Evolutionary conservation across 2,329 filamentous ascomycete genomes (phyloP), one percentile per base, ranked within the genome.

Genomic region (Amesomyces nigricolor): DNA sequence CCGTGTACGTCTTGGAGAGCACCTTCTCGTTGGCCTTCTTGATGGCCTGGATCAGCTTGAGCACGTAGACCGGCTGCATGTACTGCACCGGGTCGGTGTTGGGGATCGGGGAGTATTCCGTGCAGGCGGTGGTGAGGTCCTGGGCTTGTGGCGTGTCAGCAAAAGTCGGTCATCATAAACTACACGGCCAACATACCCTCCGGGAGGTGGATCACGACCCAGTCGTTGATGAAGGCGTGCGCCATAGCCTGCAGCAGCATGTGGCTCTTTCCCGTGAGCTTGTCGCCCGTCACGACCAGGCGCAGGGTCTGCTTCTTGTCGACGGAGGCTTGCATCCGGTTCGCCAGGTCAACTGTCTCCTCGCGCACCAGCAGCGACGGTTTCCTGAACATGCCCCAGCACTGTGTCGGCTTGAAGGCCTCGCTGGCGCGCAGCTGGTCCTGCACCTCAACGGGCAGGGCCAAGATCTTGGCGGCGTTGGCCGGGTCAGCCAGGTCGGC

Each of bases 391-490:
- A 96, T 75, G 57, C 79, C 81, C 91, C 94, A 99, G 61, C 82
- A 85, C 78, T 97, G 94, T 22, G 84, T 88, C 19, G 84, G 78
- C 80, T 96, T 95, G 78, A 99, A 99, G 3, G 89, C 91, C 68
- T 95, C 89, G 52, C 88, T 78, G n/a, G 85, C 81, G 65, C 91
- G 81, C 74, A 99, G 76, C 69, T 86, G 82, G 73, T 96, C 91
- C 49, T 96, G 80, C 49, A 90, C 74, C 1, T 74, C 72, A 42
- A 84, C 82, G 7, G 87, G 83, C 29, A 97, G 72, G 1, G 81
- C 81, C 51, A 90, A 73, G 30, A 97, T 80, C 58, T 79, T 79
- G 37, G 88, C 89, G 9, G 79, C 73, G 49, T 81, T 79, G 35
- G 76, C 75, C 30, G 74, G 71, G 53, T 79, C 74, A 16, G 78